Evolutionary conservation across 2,329 filamentous ascomycete genomes (phyloP).

Genomic region (Trichoderma breve): DNA sequence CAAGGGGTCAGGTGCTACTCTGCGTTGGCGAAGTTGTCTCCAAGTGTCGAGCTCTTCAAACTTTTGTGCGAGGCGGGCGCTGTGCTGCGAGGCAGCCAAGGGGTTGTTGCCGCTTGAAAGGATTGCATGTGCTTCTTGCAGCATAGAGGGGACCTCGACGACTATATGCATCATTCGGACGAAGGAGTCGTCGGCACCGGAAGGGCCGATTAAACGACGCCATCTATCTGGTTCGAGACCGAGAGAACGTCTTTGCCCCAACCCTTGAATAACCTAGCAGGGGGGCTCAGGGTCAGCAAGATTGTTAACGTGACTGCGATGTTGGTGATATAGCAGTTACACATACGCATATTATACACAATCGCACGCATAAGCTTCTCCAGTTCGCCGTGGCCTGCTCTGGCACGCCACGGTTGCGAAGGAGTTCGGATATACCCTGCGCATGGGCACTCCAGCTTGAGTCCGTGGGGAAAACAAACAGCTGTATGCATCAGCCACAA

Average conservation of each 20-base stretch:
- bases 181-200: not conserved
- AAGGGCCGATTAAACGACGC: not conserved
- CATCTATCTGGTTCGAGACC: not conserved
- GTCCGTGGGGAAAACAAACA: not conserved
- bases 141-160: not conserved
- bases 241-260: not conserved
- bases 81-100: not conserved
- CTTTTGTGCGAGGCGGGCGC: not conserved
- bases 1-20: not conserved
- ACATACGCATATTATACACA: not conserved
- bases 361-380: not conserved
- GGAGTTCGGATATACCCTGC: not conserved
- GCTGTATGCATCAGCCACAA: not conserved
- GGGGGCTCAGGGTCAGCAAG: not conserved
- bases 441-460: not conserved
- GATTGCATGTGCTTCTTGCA: not conserved
- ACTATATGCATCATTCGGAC: not conserved
- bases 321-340: not conserved
- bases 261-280: not conserved
- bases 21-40: not conserved
- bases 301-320: not conserved
- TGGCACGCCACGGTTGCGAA: not conserved
- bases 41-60: not conserved
- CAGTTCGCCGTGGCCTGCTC: not conserved
- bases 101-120: not conserved